These are phyloP conservation scores for Aureobasidium lini DNA, from an alignment of 2,329 filamentous ascomycete genomes.

Conservation along the genomic window DNA sequence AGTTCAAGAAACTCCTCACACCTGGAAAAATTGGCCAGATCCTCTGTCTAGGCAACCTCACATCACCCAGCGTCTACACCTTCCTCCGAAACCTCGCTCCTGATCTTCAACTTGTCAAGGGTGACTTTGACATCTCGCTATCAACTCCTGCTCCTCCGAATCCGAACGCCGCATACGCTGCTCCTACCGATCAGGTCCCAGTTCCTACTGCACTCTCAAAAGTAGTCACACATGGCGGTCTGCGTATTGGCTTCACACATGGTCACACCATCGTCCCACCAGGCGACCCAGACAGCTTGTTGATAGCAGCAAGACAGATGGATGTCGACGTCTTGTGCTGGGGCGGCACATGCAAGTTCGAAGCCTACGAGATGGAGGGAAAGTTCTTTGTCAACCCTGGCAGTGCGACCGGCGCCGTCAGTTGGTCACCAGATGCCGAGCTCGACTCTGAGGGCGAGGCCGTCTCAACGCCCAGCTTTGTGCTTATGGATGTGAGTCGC, in stretches of 20 bases:
- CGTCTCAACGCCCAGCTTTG: constrained; percentile 83
- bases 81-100: constrained; percentile 50
- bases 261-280: constrained; percentile 65
- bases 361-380: constrained; percentile 64
- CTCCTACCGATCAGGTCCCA: constrained; percentile 21
- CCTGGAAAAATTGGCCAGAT: constrained; percentile 53
- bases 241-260: constrained; percentile 64
- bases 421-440: constrained; percentile 40
- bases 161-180: constrained; percentile 15
- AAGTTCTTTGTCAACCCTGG: constrained; percentile 66
- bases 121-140: constrained; percentile 63
- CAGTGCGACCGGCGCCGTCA: constrained; percentile 59
- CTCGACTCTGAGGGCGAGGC: constrained; percentile 38
- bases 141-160: constrained; percentile 40
- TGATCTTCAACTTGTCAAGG: constrained; percentile 63
- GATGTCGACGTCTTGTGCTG: constrained; percentile 63
- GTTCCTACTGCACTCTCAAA: constrained; percentile 51
- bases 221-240: constrained; percentile 60
- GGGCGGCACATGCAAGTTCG: constrained; percentile 63
- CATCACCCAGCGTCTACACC: constrained; percentile 49
- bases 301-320: constrained; percentile 64
- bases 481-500: constrained; percentile 86
- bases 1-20: constrained; percentile 51
- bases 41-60: constrained; percentile 52
- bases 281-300: constrained; percentile 56